Conservation (phyloP, 179 eudicot species). For the Silene coronaria region DNA sequence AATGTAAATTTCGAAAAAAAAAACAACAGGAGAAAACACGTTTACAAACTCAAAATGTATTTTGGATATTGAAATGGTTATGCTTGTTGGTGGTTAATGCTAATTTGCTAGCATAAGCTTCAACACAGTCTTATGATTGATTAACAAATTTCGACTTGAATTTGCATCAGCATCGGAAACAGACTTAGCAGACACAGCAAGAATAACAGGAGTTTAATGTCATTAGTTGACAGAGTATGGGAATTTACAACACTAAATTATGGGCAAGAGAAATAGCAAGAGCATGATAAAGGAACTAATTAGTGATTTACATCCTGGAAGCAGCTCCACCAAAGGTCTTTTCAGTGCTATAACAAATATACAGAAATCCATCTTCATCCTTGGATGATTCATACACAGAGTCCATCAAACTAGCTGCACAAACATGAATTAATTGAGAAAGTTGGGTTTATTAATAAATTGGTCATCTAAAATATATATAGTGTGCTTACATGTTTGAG, state of each 20-base stretch:
- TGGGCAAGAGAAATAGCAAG: slow-evolving; percentile 13
- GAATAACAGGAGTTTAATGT: background rate
- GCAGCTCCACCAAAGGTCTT: slow-evolving; percentile 63
- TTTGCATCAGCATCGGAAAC: background rate
- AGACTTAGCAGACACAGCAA: background rate
- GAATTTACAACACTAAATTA: slow-evolving; percentile 18
- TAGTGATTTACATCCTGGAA: background rate
- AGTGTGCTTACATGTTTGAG: slow-evolving; percentile 62
- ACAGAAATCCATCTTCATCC: slow-evolving; percentile 95
- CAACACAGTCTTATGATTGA: background rate
- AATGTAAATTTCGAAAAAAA: too few relatives aligned
- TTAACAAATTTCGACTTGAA: background rate
- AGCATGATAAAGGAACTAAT: background rate
- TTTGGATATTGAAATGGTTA: background rate
- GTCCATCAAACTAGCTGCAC: slow-evolving; percentile 68
- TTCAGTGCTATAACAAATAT: slow-evolving; percentile 95
- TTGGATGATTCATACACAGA: slow-evolving; percentile 68
- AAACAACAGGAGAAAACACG: too few relatives aligned
- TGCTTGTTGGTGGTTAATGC: background rate
- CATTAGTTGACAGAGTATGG: background rate
- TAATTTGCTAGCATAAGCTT: background rate
- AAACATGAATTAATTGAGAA: background rate
- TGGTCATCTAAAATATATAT: too few relatives aligned
- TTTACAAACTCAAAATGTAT: too few relatives aligned
- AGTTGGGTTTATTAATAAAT: background rate